A percentile compares a stretch with the other conserved stretches of the same genome.
These are phyloP conservation scores for Epichloe bromicola DNA, from an alignment of 2,329 filamentous ascomycete species.

Conservation along the genomic window DNA sequence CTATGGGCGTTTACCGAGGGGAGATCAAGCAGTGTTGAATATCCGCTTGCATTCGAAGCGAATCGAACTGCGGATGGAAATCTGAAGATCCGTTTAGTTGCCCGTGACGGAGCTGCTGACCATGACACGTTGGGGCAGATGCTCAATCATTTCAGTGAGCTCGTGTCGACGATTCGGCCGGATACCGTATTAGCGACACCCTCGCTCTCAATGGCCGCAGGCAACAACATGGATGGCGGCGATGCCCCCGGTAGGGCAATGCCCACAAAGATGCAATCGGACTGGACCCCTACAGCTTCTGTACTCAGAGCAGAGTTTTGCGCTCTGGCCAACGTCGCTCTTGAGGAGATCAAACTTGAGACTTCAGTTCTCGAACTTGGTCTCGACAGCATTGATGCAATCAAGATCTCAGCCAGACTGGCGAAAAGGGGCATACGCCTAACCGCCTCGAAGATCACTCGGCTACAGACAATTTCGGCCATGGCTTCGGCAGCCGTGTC, in stretches of 20 bases:
- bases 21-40: conserved; percentile 41
- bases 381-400: conserved; percentile 83
- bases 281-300: conserved; percentile 25
- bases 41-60: conserved; percentile 66
- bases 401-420: conserved; percentile 66
- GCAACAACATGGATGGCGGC: neutral
- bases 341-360: conserved; percentile 37
- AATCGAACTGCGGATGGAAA: conserved; percentile 34
- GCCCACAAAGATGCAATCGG: neutral
- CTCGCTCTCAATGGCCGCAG: neutral
- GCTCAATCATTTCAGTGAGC: conserved; percentile 26
- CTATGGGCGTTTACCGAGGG: conserved; percentile 44
- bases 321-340: conserved; percentile 40
- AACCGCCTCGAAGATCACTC: conserved; percentile 66
- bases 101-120: conserved; percentile 31
- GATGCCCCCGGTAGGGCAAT: neutral
- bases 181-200: conserved; percentile 3
- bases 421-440: conserved; percentile 46
- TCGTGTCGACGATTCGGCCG: conserved; percentile 6
- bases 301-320: conserved; percentile 50
- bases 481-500: neutral
- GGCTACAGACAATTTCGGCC: conserved; percentile 49
- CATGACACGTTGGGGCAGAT: conserved; percentile 18
- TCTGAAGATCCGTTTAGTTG: conserved; percentile 46
- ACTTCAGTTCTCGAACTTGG: conserved; percentile 70